Evolutionary conservation across 345 rosid species (phyloP), one percentile per base, ranked within the genome.

Genomic region (Salix exigua): DNA sequence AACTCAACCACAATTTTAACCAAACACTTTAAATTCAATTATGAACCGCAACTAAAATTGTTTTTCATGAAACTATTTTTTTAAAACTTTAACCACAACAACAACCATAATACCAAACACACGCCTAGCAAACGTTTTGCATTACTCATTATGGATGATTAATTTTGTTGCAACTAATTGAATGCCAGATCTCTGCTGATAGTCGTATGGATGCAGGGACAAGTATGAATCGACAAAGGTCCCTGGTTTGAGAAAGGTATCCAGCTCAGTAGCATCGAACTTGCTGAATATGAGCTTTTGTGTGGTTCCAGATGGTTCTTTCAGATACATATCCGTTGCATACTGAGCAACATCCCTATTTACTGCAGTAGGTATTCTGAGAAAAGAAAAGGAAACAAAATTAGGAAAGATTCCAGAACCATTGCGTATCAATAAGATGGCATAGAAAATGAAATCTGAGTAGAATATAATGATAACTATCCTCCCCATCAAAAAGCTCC

Each of bases 141-240:
- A 44, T 44, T 16, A 42, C 48, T 44, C 50, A 44, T 70, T 25
- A 75, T 82, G 78, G 73, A 95, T 78, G 73, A 91, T 71, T 82
- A 93, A 33, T 71, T 88, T 88, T 77, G 88, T 88, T 0, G 91
- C 91, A 68, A 90, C 87, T 25, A 90, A 77, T 35, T 91, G 87
- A 51, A 95, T 90, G 69, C 99, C 99, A 25, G 97, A 91, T 67
- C 61, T 79, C 77, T 84, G 91, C 75, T 83, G 93, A 82, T 86
- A 91, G 78, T 91, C 99, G 70, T 93, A 95, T 14, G 90, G 75
- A 76, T 88, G 91, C 46, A 93, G 68, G 66, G 91, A 83, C 81
- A 95, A 70, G 83, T 78, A 91, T n/a, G 89, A 88, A 78, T 95
- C 97, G 7, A 93, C 75, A 51, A 73, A 72, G 76, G 62, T 85